Evolutionary conservation across 352 stramenopile species (phyloP).

Genomic region (Pythium phragmiticola): DNA sequence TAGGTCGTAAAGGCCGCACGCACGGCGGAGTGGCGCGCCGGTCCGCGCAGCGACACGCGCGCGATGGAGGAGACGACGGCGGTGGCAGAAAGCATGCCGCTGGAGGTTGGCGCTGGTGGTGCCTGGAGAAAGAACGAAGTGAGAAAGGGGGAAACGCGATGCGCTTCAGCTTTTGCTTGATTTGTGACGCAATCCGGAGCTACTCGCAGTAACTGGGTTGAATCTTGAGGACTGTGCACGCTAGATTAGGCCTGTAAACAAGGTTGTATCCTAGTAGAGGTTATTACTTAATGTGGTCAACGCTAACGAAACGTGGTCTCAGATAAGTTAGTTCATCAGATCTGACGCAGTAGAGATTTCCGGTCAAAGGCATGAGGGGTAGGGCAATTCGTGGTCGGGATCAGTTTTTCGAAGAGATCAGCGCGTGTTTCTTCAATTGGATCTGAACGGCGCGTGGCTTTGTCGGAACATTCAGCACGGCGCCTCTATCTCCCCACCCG

Average conservation of each 20-base stretch:
- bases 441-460: constrained; percentile 2
- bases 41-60: constrained; percentile 7
- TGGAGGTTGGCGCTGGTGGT: no score
- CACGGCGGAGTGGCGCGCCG: not conserved
- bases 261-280: not conserved
- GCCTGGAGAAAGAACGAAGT: not conserved
- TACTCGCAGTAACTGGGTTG: not conserved
- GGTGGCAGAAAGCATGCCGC: constrained; percentile 7
- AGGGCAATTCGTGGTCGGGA: no score
- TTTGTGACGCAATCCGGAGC: no score
- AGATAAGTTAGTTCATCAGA: not conserved
- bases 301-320: not conserved
- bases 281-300: not conserved
- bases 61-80: constrained; percentile 9
- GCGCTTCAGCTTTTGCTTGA: constrained; percentile 12
- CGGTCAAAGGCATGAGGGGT: not conserved
- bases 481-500: not conserved
- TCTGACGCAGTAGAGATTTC: not conserved
- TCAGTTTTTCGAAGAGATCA: not conserved
- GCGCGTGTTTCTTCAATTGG: not conserved
- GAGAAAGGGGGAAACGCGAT: not conserved
- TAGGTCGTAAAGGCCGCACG: constrained; percentile 72
- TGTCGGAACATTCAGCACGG: constrained; percentile 8
- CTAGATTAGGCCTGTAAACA: not conserved
- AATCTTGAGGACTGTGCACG: not conserved